These are phyloP conservation scores for Smittium mucronatum DNA, from an alignment of 371 early-diverging fungal genomes.

Conservation along the genomic window DNA sequence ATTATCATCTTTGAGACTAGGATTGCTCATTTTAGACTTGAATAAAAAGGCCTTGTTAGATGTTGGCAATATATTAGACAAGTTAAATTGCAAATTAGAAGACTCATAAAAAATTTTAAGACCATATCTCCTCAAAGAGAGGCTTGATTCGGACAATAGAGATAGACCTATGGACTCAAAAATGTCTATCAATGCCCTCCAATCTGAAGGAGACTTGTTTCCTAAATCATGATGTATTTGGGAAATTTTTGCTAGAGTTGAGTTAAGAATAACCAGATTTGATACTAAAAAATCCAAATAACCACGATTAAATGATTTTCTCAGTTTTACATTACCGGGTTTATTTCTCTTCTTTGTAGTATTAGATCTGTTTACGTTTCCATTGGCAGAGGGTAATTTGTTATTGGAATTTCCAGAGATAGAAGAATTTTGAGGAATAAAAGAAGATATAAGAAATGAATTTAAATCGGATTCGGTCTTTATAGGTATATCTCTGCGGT, in stretches of 20 bases:
- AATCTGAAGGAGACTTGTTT: constrained; percentile 17
- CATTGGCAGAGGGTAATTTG: too few species aligned
- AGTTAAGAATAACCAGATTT: not conserved
- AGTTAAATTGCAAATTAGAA: not conserved
- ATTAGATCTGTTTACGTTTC: too few species aligned
- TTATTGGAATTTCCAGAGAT: too few species aligned
- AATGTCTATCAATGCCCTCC: constrained; percentile 23
- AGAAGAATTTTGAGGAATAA: too few species aligned
- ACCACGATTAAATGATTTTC: not conserved
- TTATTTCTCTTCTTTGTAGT: too few species aligned
- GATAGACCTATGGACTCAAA: constrained; percentile 27
- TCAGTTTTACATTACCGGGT: not conserved
- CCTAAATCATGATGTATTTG: constrained; percentile 11
- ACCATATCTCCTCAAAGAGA: not conserved
- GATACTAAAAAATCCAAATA: not conserved
- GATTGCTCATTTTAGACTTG: not conserved
- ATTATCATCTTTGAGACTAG: too few species aligned
- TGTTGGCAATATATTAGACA: not conserved
- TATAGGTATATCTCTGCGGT: too few species aligned
- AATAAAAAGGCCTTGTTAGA: not conserved
- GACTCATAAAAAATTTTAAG: not conserved
- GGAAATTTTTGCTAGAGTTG: not conserved
- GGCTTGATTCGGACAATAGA: constrained; percentile 18
- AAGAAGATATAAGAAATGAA: too few species aligned
- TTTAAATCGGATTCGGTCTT: too few species aligned